phyloP scores from a whole-genome alignment of 345 rosid species.

The Euphorbia lathyris region DNA sequence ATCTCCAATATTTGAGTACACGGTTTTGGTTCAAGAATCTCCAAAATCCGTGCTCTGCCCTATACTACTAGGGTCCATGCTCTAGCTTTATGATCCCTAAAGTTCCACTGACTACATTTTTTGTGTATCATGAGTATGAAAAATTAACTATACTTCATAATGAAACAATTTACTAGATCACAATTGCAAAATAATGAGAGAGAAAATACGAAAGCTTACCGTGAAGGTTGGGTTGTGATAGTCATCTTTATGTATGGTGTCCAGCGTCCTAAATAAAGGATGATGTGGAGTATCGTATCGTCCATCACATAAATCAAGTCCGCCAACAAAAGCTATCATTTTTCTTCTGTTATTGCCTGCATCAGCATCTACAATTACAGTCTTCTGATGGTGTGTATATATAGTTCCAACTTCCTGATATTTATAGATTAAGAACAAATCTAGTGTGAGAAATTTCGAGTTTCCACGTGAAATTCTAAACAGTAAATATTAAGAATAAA shows the following conservation, averaged over 20 bases:
- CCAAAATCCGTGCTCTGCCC: too few species aligned
- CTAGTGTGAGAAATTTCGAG: slow-evolving; percentile 4
- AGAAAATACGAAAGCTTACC: slow-evolving; percentile 41
- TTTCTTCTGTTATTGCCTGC: slow-evolving; percentile 71
- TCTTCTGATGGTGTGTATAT: slow-evolving; percentile 97
- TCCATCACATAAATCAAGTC: slow-evolving; percentile 95
- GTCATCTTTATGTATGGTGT: slow-evolving; percentile 78
- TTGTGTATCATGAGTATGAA: neutral
- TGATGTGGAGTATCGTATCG: slow-evolving; percentile 89
- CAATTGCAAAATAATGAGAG: slow-evolving; percentile 4
- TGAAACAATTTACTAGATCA: slow-evolving; percentile 9
- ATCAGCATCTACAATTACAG: slow-evolving; percentile 87
- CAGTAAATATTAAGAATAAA: neutral
- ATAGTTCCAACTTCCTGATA: slow-evolving; percentile 86
- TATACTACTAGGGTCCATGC: neutral
- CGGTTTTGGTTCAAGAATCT: too few species aligned
- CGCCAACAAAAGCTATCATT: slow-evolving; percentile 90
- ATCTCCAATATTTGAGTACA: too few species aligned
- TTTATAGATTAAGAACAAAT: slow-evolving; percentile 7
- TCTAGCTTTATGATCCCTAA: neutral
- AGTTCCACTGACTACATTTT: neutral
- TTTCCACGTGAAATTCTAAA: neutral
- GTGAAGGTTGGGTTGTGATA: slow-evolving; percentile 87
- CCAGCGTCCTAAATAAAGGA: slow-evolving; percentile 63
- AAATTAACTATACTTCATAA: neutral